These are phyloP conservation scores for Smittium mucronatum DNA, from an alignment of 371 early-diverging fungal genomes.

Conservation along the genomic window DNA sequence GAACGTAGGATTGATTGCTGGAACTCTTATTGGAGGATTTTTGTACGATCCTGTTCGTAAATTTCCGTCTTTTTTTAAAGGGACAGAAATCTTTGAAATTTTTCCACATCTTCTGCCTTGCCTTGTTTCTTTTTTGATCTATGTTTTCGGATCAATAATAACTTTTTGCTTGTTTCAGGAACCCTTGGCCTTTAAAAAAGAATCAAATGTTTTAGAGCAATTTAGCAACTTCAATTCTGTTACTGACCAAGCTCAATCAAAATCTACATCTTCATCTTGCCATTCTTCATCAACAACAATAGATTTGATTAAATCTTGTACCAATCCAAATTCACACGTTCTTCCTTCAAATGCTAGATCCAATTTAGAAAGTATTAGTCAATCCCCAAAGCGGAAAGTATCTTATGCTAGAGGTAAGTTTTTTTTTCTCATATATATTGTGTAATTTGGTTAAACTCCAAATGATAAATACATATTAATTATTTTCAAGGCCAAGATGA, in stretches of 20 bases:
- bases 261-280: no score
- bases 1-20: constrained; percentile 45
- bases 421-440: no score
- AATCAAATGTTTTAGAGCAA: neutral
- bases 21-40: constrained; percentile 70
- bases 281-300: no score
- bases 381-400: neutral
- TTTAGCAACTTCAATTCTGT: no score
- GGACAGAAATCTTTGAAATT: constrained; percentile 40
- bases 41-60: constrained; percentile 57
- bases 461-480: no score
- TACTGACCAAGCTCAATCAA: neutral
- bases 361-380: neutral
- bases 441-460: no score
- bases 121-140: constrained; percentile 45
- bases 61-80: constrained; percentile 54
- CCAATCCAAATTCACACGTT: neutral
- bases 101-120: constrained; percentile 83
- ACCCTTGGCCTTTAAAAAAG: neutral
- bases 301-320: no score
- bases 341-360: neutral
- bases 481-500: neutral
- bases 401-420: no score
- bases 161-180: neutral
- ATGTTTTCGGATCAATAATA: constrained; percentile 44